A percentile compares a stretch with the other conserved stretches of the same genome.
phyloP scores from a whole-genome alignment of 225 moss, liverwort and hornwort genomes.

The Rhytidiadelphus loreus region DNA sequence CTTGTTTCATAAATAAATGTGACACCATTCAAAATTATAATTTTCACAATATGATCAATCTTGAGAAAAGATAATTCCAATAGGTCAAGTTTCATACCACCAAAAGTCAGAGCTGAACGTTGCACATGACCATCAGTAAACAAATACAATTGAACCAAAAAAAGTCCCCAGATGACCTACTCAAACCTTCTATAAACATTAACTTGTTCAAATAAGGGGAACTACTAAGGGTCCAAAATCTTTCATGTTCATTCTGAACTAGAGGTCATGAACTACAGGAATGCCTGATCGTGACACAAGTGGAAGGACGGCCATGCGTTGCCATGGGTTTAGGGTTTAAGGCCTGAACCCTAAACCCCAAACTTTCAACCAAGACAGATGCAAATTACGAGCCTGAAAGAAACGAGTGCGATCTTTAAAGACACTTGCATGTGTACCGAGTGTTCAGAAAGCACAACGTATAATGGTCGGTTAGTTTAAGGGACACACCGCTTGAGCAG shows the following conservation, averaged over 20 bases:
- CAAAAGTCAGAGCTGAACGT: neutral
- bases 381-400: neutral
- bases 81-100: neutral
- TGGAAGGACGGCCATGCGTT: neutral
- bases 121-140: neutral
- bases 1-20: neutral
- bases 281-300: neutral
- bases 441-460: neutral
- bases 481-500: constrained; percentile 14
- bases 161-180: neutral
- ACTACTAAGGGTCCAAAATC: too few species aligned
- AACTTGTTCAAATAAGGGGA: neutral
- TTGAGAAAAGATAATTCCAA: neutral
- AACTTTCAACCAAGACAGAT: neutral
- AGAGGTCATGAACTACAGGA: neutral
- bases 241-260: neutral
- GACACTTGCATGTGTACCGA: neutral
- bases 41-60: neutral
- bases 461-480: neutral
- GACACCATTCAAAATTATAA: too few species aligned
- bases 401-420: neutral
- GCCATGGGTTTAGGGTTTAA: neutral
- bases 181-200: neutral
- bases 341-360: neutral
- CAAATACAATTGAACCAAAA: neutral